Conservation (phyloP, 108 stramenopile genomes). For the Conticribra weissflogii region DNA sequence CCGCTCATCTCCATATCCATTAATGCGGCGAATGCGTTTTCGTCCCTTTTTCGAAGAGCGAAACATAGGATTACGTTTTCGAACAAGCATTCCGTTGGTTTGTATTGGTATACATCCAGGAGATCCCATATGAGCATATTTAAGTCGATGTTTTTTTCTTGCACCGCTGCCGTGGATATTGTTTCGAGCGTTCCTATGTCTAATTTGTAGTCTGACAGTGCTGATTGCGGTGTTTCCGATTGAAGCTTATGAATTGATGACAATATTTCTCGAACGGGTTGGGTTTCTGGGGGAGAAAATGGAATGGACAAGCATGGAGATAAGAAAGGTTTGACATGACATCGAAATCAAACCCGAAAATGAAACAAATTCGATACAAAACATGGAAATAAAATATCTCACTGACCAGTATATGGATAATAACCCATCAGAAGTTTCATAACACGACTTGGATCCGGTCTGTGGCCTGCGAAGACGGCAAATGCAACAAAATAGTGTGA, state of each 20-base stretch:
- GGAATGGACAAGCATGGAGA: background rate
- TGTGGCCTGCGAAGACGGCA: constrained; percentile 21
- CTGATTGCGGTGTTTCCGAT: background rate
- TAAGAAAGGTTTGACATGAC: background rate
- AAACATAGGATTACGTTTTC: constrained; percentile 74
- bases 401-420: constrained; percentile 38
- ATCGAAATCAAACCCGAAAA: background rate
- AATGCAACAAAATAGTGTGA: too few relatives aligned
- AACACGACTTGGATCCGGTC: constrained; percentile 31
- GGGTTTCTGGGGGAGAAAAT: constrained; percentile 9
- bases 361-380: background rate
- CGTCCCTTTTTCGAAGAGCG: constrained; percentile 26
- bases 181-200: constrained; percentile 63
- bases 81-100: constrained; percentile 66
- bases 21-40: constrained; percentile 56
- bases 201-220: constrained; percentile 17
- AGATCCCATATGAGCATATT: constrained; percentile 69
- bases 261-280: constrained; percentile 23
- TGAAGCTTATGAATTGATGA: constrained; percentile 24
- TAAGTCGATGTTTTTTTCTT: constrained; percentile 39
- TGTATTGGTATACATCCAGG: constrained; percentile 54
- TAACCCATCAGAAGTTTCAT: constrained; percentile 24
- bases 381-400: background rate
- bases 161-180: constrained; percentile 58
- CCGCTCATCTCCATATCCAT: constrained; percentile 71